Evolutionary conservation across 1,284 basidiomycete genomes (phyloP), one percentile per base, ranked within the genome.

Genomic region (Malassezia sp.): DNA sequence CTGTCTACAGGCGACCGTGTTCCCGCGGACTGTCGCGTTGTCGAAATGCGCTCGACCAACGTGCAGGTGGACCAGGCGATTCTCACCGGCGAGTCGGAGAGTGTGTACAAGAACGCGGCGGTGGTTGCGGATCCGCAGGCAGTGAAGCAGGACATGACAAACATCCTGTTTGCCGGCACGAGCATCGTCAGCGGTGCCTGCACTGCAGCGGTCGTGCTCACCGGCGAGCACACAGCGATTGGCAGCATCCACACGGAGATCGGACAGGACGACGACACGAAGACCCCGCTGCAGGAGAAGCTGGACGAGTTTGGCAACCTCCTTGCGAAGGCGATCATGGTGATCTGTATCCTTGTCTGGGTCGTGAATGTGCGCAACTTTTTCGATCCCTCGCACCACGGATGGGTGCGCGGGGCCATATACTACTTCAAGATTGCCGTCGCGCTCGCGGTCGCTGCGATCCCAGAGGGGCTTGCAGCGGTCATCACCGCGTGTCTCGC

Each of bases 361-460:
- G 59, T 67, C 36, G 61, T 68, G 50, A 68, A 68, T 53, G 55
- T 67, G 34, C 63, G 67, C 29, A 59, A 70, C 45, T 70, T 70
- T 38, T 58, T 45, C 49, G 67, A 70, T 39, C 63, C 66, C n/a
- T 54, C 54, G 9, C 67, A 70, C 52, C 60, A 64, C 33, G 67
- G 67, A 30, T 57, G 55, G 58, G 46, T 70, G 34, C 54, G 60
- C 27, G 65, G 65, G 37, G 65, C 65, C 26, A 60, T 68, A 50
- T 68, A 68, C 57, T 68, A 68, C 52, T 68, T 68, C 49, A 70
- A 70, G 51, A 70, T 70, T 42, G 65, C 65, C 28, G 67, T 70
- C 24, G 67, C 67, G 5, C 58, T 70, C 12, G 65, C 65, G n/a
- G 65, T 70, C 9, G 67, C 65, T 30, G 67, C 65, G 14, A 70